Evolutionary conservation across 2,329 filamentous ascomycete genomes (phyloP).

Genomic region (Sporothrix sp.): DNA sequence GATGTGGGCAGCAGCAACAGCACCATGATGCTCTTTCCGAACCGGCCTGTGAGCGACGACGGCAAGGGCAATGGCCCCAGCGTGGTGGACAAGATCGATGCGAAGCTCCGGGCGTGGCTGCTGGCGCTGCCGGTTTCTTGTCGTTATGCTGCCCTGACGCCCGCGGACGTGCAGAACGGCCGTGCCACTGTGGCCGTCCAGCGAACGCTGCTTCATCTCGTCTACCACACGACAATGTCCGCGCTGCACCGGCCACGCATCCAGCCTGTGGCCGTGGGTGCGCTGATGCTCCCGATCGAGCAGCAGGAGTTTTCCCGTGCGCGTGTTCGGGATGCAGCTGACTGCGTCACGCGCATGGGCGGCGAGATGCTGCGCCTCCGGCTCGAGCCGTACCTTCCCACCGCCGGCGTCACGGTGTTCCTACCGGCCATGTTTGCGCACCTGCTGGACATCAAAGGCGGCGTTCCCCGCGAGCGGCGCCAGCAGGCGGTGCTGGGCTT

Average conservation of each 20-base stretch:
- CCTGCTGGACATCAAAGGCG: constrained; percentile 82
- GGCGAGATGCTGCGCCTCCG: constrained; percentile 62
- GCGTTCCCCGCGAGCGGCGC: constrained; percentile 64
- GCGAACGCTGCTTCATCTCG: constrained; percentile 81
- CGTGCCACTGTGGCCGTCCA: constrained; percentile 56
- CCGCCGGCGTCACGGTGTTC: constrained; percentile 82
- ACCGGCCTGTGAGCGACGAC: constrained; percentile 68
- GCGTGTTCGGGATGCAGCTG: constrained; percentile 74
- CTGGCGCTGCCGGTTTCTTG: constrained; percentile 61
- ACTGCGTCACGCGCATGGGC: constrained; percentile 77
- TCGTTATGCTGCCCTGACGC: constrained; percentile 50
- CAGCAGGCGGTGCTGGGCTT: constrained; percentile 70
- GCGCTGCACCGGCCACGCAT: constrained; percentile 88
- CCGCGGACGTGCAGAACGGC: constrained; percentile 49
- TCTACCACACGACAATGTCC: constrained; percentile 85
- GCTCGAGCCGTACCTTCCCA: constrained; percentile 72
- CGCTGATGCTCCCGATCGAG: constrained; percentile 43
- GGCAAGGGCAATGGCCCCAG: constrained; percentile 37
- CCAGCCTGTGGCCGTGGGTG: constrained; percentile 58
- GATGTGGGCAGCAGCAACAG: constrained; percentile 49
- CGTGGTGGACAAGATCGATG: constrained; percentile 69
- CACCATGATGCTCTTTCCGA: constrained; percentile 84
- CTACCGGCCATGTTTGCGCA: constrained; percentile 91
- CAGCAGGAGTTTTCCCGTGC: constrained; percentile 71
- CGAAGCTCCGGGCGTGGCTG: constrained; percentile 69